These are phyloP conservation scores for Lasiodiplodia sp. DNA, from an alignment of 2,329 filamentous ascomycete species.

Conservation along the genomic window DNA sequence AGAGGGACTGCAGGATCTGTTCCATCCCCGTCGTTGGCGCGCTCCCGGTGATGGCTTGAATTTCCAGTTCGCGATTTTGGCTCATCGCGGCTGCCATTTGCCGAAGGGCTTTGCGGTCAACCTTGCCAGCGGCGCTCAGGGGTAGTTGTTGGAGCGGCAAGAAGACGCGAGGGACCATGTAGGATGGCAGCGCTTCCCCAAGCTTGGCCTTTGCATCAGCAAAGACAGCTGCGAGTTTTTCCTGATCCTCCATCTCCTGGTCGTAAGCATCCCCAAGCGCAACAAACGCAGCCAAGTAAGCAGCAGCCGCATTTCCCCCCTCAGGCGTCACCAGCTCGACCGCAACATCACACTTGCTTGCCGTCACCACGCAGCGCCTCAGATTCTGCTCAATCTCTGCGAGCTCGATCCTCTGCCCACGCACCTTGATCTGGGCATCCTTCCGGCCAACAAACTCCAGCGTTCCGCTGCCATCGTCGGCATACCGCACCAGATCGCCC, in stretches of 20 bases:
- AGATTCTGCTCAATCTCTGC: conserved; percentile 34
- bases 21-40: conserved; percentile 43
- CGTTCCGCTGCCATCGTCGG: conserved; percentile 40
- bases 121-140: conserved; percentile 46
- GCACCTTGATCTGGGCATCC: conserved; percentile 33
- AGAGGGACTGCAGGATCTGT: conserved; percentile 40
- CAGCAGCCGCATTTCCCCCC: conserved; percentile 39
- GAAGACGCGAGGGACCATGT: conserved; percentile 51
- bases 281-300: background rate
- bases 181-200: conserved; percentile 39
- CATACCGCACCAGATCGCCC: conserved; percentile 37
- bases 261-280: background rate
- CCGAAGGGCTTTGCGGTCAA: conserved; percentile 35
- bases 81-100: background rate
- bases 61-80: background rate
- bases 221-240: background rate
- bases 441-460: conserved; percentile 46
- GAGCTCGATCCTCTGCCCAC: conserved; percentile 14
- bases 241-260: background rate
- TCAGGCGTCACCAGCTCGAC: conserved; percentile 37
- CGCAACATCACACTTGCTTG: background rate
- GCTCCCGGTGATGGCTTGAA: background rate
- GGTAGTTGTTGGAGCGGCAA: conserved; percentile 47
- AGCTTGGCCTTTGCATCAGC: conserved; percentile 10
- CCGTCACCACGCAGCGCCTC: conserved; percentile 37